phyloP scores from a whole-genome alignment of 345 rosid species.

The Rhodamnia argentea region DNA sequence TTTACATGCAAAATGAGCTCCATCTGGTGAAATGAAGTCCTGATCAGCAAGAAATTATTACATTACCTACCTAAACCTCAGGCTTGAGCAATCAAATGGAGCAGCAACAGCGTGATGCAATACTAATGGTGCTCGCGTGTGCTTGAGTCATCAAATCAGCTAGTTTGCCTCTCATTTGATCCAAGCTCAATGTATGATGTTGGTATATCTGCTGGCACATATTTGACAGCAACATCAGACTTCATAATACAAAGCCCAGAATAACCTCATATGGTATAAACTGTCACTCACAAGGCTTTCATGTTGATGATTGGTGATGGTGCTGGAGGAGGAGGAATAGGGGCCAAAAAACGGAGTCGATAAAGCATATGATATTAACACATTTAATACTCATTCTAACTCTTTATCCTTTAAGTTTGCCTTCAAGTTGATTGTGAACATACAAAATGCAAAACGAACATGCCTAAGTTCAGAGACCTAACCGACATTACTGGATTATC shows the following conservation, averaged over 20 bases:
- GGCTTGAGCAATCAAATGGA: background rate
- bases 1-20: background rate
- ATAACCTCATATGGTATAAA: background rate
- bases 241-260: background rate
- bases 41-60: background rate
- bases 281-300: background rate
- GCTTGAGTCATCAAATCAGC: background rate
- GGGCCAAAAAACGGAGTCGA: background rate
- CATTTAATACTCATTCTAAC: background rate
- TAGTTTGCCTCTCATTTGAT: background rate
- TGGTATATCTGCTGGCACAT: background rate
- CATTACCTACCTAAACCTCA: background rate
- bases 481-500: background rate
- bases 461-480: background rate
- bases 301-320: background rate
- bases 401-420: background rate
- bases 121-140: background rate
- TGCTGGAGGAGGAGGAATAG: background rate
- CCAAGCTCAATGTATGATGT: background rate
- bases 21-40: background rate
- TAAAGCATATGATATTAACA: background rate
- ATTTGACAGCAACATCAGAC: background rate
- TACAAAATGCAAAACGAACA: background rate
- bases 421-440: background rate
- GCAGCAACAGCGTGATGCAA: background rate